phyloP scores from a whole-genome alignment of 208 protist genomes.

The Eutreptiella sp. region DNA sequence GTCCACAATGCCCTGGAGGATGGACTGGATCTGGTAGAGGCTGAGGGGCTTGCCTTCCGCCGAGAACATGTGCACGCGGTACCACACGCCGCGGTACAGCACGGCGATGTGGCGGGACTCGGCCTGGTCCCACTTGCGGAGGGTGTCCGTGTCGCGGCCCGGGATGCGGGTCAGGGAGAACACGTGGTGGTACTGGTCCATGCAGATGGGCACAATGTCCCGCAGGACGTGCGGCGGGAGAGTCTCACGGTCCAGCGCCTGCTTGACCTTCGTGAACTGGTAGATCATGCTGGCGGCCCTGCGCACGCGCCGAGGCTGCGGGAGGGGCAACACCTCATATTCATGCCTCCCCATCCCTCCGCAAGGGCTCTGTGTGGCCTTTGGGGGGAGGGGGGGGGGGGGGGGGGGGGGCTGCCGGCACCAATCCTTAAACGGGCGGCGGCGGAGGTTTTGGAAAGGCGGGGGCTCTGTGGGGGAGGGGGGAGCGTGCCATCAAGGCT shows the following conservation, averaged over 20 bases:
- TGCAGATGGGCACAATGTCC: slow-evolving; percentile 61
- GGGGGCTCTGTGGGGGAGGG: too few relatives aligned
- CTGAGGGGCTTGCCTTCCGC: slow-evolving; percentile 34
- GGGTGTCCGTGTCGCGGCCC: slow-evolving; percentile 57
- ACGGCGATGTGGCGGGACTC: slow-evolving; percentile 63
- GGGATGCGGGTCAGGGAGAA: slow-evolving; percentile 75
- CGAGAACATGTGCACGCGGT: slow-evolving; percentile 48
- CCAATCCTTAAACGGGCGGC: too few relatives aligned
- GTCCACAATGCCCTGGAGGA: slow-evolving; percentile 18
- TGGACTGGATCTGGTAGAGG: slow-evolving; percentile 39
- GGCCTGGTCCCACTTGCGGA: slow-evolving; percentile 45
- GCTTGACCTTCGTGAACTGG: slow-evolving; percentile 56
- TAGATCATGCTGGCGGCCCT: slow-evolving; percentile 57
- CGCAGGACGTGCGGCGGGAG: slow-evolving; percentile 49
- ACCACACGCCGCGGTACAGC: slow-evolving; percentile 56
- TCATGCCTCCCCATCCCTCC: too few relatives aligned
- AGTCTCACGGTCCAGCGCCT: slow-evolving; percentile 48
- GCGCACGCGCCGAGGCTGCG: too few relatives aligned
- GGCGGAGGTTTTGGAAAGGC: too few relatives aligned
- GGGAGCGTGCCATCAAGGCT: too few relatives aligned
- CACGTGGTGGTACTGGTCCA: slow-evolving; percentile 66
- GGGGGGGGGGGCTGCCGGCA: too few relatives aligned
- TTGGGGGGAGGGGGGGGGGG: too few relatives aligned
- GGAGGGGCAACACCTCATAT: too few relatives aligned
- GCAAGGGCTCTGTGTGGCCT: too few relatives aligned